Conservation (phyloP, 2,329 filamentous ascomycete species). For the Alternaria angustiovoidea region DNA sequence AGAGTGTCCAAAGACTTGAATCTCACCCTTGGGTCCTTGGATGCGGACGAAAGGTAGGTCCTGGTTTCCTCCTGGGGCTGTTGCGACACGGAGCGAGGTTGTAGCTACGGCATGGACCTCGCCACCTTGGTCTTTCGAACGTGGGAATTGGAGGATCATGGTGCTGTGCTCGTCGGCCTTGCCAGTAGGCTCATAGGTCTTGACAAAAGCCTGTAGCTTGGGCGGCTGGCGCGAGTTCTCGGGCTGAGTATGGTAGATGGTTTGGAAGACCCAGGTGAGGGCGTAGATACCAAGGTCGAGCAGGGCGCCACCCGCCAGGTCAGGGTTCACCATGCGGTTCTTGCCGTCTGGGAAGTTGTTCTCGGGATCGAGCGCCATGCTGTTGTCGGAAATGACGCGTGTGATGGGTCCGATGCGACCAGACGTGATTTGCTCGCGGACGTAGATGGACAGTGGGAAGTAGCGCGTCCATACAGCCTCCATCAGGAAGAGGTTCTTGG, state of each 20-base stretch:
- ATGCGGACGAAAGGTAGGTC: conserved; percentile 76
- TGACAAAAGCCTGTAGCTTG: conserved; percentile 69
- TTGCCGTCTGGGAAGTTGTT: conserved; percentile 59
- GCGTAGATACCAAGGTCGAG: conserved; percentile 90
- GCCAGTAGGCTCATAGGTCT: conserved; percentile 75
- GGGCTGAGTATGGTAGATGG: conserved; percentile 81
- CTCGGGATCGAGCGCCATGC: conserved; percentile 67
- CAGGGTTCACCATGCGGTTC: conserved; percentile 82
- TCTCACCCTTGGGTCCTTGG: conserved; percentile 81
- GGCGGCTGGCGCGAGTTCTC: conserved; percentile 70
- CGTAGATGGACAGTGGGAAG: conserved; percentile 82
- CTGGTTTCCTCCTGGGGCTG: conserved; percentile 63
- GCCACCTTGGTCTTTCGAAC: conserved; percentile 57
- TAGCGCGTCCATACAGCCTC: conserved; percentile 86
- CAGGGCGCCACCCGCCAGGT: conserved; percentile 82
- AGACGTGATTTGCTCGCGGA: conserved; percentile 70
- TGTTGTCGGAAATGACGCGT: conserved; percentile 66
- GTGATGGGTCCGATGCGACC: conserved; percentile 64
- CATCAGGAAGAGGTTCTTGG: conserved; percentile 66
- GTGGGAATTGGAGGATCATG: conserved; percentile 79
- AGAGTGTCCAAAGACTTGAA: conserved; percentile 77
- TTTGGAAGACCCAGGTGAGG: conserved; percentile 90
- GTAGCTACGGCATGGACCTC: conserved; percentile 76
- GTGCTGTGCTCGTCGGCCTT: conserved; percentile 81
- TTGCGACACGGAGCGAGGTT: conserved; percentile 53